phyloP scores from a whole-genome alignment of 495 filamentous ascomycete species.

The Trypethelium eluteriae region DNA sequence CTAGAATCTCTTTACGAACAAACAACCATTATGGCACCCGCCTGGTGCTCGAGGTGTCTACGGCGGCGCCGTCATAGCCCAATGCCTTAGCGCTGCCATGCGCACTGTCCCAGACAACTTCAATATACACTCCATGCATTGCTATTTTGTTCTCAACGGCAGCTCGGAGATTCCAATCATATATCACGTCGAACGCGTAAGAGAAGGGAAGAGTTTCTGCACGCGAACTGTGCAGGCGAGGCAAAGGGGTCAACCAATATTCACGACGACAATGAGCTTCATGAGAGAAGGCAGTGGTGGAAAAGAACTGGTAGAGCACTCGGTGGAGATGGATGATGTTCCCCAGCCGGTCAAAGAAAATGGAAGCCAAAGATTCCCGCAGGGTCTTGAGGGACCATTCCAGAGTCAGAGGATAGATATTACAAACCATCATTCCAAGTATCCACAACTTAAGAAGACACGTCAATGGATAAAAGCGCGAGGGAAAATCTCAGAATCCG shows the following conservation, averaged over 20 bases:
- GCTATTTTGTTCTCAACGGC: conserved; percentile 94
- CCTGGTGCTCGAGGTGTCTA: conserved; percentile 87
- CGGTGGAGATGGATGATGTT: conserved; percentile 48
- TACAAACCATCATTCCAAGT: conserved; percentile 39
- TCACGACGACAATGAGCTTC: conserved; percentile 90
- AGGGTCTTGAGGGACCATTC: conserved; percentile 45
- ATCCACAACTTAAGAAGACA: conserved; percentile 58
- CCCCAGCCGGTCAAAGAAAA: conserved; percentile 29
- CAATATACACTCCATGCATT: conserved; percentile 90
- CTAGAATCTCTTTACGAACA: conserved; percentile 88
- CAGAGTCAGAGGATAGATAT: conserved; percentile 49
- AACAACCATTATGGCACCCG: conserved; percentile 81
- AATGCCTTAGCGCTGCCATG: conserved; percentile 82
- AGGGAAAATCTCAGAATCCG: conserved; percentile 61
- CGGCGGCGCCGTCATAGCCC: conserved; percentile 86
- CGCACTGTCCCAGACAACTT: conserved; percentile 73
- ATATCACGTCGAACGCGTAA: conserved; percentile 86
- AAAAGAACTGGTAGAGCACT: conserved; percentile 53
- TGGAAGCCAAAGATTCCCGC: conserved; percentile 12
- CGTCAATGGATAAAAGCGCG: conserved; percentile 74
- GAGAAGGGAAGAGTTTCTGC: conserved; percentile 81
- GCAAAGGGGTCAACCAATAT: conserved; percentile 82
- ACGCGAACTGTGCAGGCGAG: conserved; percentile 93
- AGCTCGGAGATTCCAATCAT: conserved; percentile 76
- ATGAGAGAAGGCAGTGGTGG: conserved; percentile 63